Conservation (phyloP, 139 green algal species). For the Chlorella sorokiniana region DNA sequence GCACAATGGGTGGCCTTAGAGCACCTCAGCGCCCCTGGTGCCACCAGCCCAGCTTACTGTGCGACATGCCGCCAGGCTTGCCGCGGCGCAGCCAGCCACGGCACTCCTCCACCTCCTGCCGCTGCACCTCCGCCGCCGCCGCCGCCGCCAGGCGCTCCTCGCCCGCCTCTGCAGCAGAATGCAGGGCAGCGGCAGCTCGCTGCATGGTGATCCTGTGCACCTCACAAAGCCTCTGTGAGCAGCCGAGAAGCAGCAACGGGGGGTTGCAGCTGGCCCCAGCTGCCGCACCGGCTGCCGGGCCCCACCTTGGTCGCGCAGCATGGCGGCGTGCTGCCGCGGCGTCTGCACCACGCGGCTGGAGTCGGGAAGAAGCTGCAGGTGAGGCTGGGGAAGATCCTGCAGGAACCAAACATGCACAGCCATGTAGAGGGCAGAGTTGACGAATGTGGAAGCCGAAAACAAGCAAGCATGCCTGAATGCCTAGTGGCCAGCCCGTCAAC, state of each 20-base stretch:
- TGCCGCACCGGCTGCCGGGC: too few relatives aligned
- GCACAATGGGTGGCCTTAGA: not conserved
- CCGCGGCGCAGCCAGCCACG: conserved; percentile 13
- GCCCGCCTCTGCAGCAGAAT: not conserved
- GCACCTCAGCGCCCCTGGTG: not conserved
- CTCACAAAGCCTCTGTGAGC: too few relatives aligned
- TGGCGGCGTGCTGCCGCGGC: not conserved
- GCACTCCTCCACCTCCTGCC: conserved; percentile 11
- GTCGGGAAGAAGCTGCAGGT: not conserved
- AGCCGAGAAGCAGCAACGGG: too few relatives aligned
- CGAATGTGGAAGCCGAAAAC: not conserved
- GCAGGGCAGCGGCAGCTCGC: not conserved
- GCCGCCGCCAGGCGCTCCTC: not conserved
- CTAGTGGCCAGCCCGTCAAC: too few relatives aligned
- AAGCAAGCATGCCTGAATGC: too few relatives aligned
- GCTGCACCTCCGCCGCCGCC: conserved; percentile 19
- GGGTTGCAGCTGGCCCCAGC: too few relatives aligned
- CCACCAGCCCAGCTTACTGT: not conserved
- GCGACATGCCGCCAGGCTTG: conserved; percentile 24
- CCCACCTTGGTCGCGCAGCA: not conserved
- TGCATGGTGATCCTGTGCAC: not conserved
- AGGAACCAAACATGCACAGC: not conserved
- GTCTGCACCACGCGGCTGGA: conserved; percentile 1
- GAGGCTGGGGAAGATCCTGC: conserved; percentile 19
- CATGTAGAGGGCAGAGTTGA: not conserved